Conservation (phyloP, 1,139 yeast species). For the Diutina ranongensis region DNA sequence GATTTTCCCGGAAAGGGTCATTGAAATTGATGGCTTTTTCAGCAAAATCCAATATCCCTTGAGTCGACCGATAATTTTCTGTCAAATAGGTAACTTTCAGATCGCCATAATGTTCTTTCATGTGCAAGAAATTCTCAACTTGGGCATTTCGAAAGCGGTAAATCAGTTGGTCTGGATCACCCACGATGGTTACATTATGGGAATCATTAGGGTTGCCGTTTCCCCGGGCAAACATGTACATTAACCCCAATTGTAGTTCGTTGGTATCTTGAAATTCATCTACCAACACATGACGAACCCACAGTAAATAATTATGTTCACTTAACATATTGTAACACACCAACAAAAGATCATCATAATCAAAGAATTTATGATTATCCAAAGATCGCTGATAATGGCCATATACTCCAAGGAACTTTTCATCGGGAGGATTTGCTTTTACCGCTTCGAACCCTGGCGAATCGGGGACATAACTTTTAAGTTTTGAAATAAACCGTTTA, state of each 20-base stretch:
- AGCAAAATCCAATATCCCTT: conserved; percentile 52
- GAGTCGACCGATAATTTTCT: conserved; percentile 75
- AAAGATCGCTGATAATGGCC: conserved; percentile 40
- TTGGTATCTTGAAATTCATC: conserved; percentile 96
- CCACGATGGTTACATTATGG: conserved; percentile 67
- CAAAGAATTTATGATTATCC: conserved; percentile 34
- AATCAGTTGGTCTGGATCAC: conserved; percentile 94
- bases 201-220: neutral
- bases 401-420: neutral
- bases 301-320: conserved; percentile 30
- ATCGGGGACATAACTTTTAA: conserved; percentile 9
- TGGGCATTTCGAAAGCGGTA: conserved; percentile 82
- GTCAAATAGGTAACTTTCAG: conserved; percentile 30
- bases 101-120: conserved; percentile 22
- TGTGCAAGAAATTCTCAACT: conserved; percentile 48
- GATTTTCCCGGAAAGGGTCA: conserved; percentile 16
- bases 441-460: conserved; percentile 3
- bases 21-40: conserved; percentile 45
- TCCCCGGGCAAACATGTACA: conserved; percentile 40
- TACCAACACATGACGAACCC: conserved; percentile 61
- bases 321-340: conserved; percentile 40
- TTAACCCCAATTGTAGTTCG: conserved; percentile 56
- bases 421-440: neutral
- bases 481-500: conserved; percentile 24
- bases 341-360: conserved; percentile 76